These are phyloP conservation scores for Sanguinoderma infundibulare DNA, from an alignment of 1,284 basidiomycete species.

Conservation along the genomic window DNA sequence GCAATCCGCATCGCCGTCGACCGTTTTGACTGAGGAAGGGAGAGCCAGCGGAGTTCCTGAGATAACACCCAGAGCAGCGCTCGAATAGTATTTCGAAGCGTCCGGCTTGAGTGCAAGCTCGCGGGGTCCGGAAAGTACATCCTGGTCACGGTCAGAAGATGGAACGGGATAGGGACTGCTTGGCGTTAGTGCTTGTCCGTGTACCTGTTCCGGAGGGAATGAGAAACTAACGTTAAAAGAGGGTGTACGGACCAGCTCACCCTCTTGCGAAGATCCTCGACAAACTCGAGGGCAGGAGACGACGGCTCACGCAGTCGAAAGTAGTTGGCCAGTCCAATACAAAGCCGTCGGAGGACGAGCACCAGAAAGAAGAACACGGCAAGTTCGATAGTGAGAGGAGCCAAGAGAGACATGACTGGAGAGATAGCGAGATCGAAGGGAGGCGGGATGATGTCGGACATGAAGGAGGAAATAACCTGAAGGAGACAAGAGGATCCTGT, in stretches of 20 bases:
- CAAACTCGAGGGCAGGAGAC: conserved; percentile 2
- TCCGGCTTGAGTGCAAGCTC: not conserved
- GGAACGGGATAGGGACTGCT: not conserved
- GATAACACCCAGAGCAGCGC: not conserved
- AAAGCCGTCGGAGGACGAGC: conserved; percentile 5
- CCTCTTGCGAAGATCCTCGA: conserved; percentile 10
- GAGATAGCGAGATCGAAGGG: not conserved
- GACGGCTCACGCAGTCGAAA: conserved; percentile 12
- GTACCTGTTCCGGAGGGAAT: not conserved
- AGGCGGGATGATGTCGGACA: not conserved
- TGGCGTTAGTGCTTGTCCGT: conserved; percentile 11
- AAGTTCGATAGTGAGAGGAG: not conserved
- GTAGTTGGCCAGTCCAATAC: not conserved
- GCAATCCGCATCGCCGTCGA: not conserved
- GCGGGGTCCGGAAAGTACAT: not conserved
- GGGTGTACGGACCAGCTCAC: not conserved
- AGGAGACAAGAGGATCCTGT: not conserved
- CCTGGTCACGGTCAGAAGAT: too few relatives aligned
- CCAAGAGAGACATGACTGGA: not conserved
- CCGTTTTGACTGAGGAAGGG: not conserved
- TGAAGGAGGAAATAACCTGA: not conserved
- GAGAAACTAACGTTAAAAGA: not conserved
- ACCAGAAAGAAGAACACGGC: conserved; percentile 1
- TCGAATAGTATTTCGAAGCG: not conserved
- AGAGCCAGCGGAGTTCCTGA: not conserved